Percentiles rank a stretch among this genome's conserved stretches.
phyloP scores from a whole-genome alignment of 306 rosid genomes.

The Quillaja saponaria region DNA sequence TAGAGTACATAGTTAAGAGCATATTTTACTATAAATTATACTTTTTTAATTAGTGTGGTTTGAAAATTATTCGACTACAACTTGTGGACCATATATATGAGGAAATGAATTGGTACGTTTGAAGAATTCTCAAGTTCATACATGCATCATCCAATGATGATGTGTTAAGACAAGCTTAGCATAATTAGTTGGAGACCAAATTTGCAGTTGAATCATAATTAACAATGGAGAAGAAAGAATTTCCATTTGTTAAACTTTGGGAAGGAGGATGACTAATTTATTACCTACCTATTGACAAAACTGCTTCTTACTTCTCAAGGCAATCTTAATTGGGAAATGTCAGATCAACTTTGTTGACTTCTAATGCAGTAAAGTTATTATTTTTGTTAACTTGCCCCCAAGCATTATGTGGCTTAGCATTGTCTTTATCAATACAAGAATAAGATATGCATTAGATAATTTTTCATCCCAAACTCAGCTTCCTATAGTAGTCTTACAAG shows the following conservation, averaged over 20 bases:
- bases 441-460: too few species aligned
- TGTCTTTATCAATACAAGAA: slow-evolving; percentile 28
- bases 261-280: slow-evolving; percentile 11
- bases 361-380: slow-evolving; percentile 38
- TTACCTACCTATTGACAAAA: slow-evolving; percentile 45
- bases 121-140: slow-evolving; percentile 15
- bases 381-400: slow-evolving; percentile 40
- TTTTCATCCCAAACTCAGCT: background rate
- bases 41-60: too few species aligned
- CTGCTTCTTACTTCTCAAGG: slow-evolving; percentile 31
- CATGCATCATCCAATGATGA: slow-evolving; percentile 11
- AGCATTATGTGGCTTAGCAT: slow-evolving; percentile 32
- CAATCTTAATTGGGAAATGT: slow-evolving; percentile 25
- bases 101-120: too few species aligned
- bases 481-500: background rate
- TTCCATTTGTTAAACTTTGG: slow-evolving; percentile 28
- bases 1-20: too few species aligned
- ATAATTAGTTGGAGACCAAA: too few species aligned
- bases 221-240: too few species aligned
- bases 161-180: too few species aligned
- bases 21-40: too few species aligned
- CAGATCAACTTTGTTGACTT: slow-evolving; percentile 56
- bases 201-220: too few species aligned
- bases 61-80: too few species aligned
- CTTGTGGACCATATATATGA: too few species aligned